Percentiles rank a stretch among this genome's conserved stretches.
Conservation (phyloP, 495 filamentous ascomycete genomes). For the Acidomyces sp. region DNA sequence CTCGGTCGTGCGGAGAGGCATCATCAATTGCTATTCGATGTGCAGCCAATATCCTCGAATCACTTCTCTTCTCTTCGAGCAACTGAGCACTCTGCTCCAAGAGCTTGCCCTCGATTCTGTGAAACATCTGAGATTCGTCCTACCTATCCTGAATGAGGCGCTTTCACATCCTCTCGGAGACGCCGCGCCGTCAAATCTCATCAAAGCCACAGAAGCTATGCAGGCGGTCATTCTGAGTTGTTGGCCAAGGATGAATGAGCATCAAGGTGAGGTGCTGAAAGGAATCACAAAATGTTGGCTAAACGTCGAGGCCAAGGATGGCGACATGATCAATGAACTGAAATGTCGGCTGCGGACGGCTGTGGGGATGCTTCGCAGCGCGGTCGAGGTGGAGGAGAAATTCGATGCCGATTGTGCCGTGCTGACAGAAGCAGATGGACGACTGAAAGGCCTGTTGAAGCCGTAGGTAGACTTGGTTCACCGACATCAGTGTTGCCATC, state of each 20-base stretch:
- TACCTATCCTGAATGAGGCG: constrained; percentile 53
- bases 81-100: constrained; percentile 39
- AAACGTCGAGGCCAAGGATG: constrained; percentile 37
- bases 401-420: constrained; percentile 24
- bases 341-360: constrained; percentile 36
- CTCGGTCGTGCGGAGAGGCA: constrained; percentile 23
- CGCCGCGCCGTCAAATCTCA: constrained; percentile 31
- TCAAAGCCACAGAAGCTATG: constrained; percentile 43
- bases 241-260: constrained; percentile 58
- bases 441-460: constrained; percentile 32
- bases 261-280: constrained; percentile 57
- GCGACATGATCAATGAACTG: constrained; percentile 25
- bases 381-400: constrained; percentile 20
- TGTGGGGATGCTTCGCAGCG: constrained; percentile 30
- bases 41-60: constrained; percentile 29
- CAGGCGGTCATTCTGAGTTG: constrained; percentile 48
- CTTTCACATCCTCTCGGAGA: constrained; percentile 58
- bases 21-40: constrained; percentile 33
- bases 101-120: constrained; percentile 55
- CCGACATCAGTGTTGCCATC: too few species aligned
- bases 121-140: constrained; percentile 61
- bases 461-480: too few species aligned
- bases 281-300: constrained; percentile 56
- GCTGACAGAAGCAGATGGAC: constrained; percentile 33
- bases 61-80: constrained; percentile 41